Percentiles rank a stretch among this genome's conserved stretches.
phyloP scores from a whole-genome alignment of 306 rosid species.

The Gynostemma pentaphyllum region DNA sequence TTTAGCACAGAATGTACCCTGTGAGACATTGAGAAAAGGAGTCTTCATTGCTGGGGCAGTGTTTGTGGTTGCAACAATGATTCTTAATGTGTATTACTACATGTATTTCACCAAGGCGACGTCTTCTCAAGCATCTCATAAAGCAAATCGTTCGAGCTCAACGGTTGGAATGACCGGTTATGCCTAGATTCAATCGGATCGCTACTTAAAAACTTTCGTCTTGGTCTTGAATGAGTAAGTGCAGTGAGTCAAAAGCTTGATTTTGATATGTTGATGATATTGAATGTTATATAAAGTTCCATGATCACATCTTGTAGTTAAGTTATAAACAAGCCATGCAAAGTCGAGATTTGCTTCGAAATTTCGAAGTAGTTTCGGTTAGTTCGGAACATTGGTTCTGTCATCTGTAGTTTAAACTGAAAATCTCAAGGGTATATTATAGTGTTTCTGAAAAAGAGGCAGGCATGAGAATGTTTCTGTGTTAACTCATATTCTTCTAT shows the following conservation, averaged over 20 bases:
- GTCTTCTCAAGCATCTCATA: conserved; percentile 37
- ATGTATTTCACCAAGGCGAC: conserved; percentile 90
- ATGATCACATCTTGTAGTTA: conserved; percentile 3
- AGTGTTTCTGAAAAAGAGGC: neutral
- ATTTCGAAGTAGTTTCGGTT: neutral
- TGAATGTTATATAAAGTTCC: conserved; percentile 11
- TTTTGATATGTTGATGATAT: conserved; percentile 15
- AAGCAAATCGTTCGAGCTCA: conserved; percentile 57
- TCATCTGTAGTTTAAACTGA: neutral
- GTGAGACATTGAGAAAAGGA: conserved; percentile 83
- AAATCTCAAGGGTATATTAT: neutral
- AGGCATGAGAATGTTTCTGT: neutral
- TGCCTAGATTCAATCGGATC: conserved; percentile 28
- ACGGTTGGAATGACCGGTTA: conserved; percentile 77
- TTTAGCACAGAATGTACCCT: conserved; percentile 71
- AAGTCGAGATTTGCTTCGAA: neutral
- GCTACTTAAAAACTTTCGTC: neutral
- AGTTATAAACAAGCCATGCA: neutral
- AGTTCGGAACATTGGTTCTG: neutral
- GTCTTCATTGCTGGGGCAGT: conserved; percentile 76
- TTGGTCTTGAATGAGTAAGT: neutral
- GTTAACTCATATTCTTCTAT: neutral
- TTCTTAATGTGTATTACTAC: conserved; percentile 78
- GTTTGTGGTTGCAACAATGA: conserved; percentile 78
- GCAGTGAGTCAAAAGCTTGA: neutral